Evolutionary conservation across 129 eudicot genomes (phyloP).

Genomic region (Kitagawia praeruptora): DNA sequence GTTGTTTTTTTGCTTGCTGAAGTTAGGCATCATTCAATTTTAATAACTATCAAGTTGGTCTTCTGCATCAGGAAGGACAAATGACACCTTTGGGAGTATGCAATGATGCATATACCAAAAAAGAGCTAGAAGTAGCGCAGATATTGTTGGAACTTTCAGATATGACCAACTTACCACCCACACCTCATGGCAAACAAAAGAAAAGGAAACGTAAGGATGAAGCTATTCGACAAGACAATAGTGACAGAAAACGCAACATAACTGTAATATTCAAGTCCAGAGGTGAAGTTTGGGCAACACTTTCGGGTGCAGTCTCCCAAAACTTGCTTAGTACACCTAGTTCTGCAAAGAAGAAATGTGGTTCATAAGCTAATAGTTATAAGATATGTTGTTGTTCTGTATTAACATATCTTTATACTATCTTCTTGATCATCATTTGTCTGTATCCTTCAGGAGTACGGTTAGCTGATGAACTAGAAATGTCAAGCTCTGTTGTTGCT

Average conservation of each 20-base stretch:
- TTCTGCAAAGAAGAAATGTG: too few relatives aligned
- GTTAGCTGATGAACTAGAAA: neutral
- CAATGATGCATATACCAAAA: neutral
- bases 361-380: neutral
- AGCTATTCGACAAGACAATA: too few relatives aligned
- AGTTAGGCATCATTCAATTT: neutral
- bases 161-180: neutral
- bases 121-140: neutral
- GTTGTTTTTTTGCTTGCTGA: neutral
- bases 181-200: neutral
- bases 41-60: neutral
- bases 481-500: neutral
- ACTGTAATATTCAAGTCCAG: too few relatives aligned
- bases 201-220: constrained; percentile 5
- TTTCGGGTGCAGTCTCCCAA: neutral
- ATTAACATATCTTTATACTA: neutral
- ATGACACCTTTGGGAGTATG: neutral
- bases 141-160: constrained; percentile 9
- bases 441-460: neutral
- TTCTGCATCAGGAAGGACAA: constrained; percentile 2
- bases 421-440: neutral
- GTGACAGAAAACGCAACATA: too few relatives aligned
- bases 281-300: too few relatives aligned
- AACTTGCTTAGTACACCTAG: too few relatives aligned
- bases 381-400: neutral